Percentiles rank a stretch among this genome's conserved stretches.
Evolutionary conservation across 257 asterid species (phyloP).

Genomic region (Agastache rugosa): DNA sequence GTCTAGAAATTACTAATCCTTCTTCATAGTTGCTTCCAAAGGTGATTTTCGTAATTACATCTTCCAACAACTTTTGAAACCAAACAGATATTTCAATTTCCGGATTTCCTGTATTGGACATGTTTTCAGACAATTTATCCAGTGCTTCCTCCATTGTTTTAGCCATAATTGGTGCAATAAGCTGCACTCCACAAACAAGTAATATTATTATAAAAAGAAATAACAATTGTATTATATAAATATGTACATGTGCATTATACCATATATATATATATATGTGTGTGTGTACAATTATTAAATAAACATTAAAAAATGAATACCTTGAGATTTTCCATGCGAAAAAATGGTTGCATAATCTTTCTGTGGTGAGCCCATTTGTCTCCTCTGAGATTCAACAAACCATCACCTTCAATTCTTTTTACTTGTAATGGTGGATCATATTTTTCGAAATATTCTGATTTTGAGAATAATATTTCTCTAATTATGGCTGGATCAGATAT

Average conservation of each 20-base stretch:
- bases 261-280: too few relatives aligned
- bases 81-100: constrained; percentile 67
- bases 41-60: constrained; percentile 58
- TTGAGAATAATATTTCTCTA: constrained; percentile 59
- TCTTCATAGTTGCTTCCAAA: constrained; percentile 77
- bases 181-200: constrained; percentile 18
- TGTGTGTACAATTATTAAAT: too few relatives aligned
- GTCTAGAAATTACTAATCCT: constrained; percentile 62
- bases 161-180: constrained; percentile 70
- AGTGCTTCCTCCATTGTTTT: constrained; percentile 62
- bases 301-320: constrained; percentile 32
- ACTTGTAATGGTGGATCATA: constrained; percentile 68
- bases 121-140: constrained; percentile 54
- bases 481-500: constrained; percentile 69
- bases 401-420: constrained; percentile 83
- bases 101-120: constrained; percentile 46
- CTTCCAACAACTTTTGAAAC: constrained; percentile 67
- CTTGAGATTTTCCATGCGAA: constrained; percentile 79
- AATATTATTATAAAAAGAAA: too few relatives aligned
- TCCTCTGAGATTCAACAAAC: constrained; percentile 73
- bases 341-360: constrained; percentile 68
- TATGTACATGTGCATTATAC: too few relatives aligned
- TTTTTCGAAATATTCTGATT: constrained; percentile 76
- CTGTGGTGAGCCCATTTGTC: constrained; percentile 93
- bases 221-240: too few relatives aligned